Base-by-base conservation (phyloP, 306 rosid species). In the Herpetospermum pedunculosum region DNA sequence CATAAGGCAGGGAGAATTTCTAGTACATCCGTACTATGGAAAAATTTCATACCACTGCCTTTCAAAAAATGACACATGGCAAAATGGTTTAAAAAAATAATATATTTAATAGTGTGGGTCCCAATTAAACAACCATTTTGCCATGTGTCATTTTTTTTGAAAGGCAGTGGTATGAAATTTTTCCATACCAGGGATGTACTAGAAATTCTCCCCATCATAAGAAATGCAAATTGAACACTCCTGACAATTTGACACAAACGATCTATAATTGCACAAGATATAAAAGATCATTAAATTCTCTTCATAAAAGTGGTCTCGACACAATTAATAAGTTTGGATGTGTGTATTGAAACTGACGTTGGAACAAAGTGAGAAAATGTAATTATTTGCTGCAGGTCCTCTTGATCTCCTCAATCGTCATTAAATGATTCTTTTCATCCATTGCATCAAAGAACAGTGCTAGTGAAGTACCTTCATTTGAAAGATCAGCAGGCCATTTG, bases 301-400 rank as follows among this genome's bases (percentile, higher is more conserved):
- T 64, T 14, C 49, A 37, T 21, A n/a, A 40, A 64, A 38, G 30
- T 38, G n/a, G n/a, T n/a, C n/a, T 32, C 26, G 26, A n/a, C 3
- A 41, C 11, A 38, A 38, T 65, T 21, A 21, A 10, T 38, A 41
- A 65, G 44, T 10, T n/a, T 50, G 29, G 28, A 34, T 50, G n/a
- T n/a, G n/a, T n/a, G 5, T 28, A 29, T 23, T 69, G 63, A 29
- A 44, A 78, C 85, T 62, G 49, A 88, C 96, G 94, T 92, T 74
- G 98, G 98, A 80, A 92, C 94, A 87, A 92, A 92, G 81, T 92
- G 96, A 40, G 94, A 92, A 81, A 92, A 89, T 67, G 94, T 85
- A 60, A 92, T 81, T 67, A 85, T 81, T 73, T 87, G 94, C 78
- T 78, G 80, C 94, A 88, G 23, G 77, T 77, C 77, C 68, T 84